phyloP scores from a whole-genome alignment of 1,139 yeast species.

The Meyerozyma athensensis region DNA sequence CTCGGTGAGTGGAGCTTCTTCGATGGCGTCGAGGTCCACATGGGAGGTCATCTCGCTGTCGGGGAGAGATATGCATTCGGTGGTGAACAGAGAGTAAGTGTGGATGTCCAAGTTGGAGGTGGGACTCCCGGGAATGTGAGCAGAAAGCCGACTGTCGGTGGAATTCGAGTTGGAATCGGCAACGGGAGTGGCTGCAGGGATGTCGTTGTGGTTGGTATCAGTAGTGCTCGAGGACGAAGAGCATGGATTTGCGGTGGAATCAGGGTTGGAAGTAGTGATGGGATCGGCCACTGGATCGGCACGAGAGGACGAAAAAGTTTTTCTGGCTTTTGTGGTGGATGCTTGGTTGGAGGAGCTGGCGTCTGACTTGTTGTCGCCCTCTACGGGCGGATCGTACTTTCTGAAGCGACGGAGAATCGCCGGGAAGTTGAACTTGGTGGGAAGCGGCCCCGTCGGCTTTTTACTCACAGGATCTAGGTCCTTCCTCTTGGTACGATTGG shows the following conservation, averaged over 20 bases:
- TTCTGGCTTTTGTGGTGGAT: no score
- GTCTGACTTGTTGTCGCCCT: no score
- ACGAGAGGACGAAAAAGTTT: no score
- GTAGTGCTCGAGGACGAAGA: no score
- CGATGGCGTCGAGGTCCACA: constrained; percentile 9
- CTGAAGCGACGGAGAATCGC: constrained; percentile 3
- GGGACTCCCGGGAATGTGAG: background rate
- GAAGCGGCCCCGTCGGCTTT: background rate
- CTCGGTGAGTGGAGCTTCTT: background rate
- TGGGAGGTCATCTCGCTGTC: constrained; percentile 39
- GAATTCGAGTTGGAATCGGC: background rate
- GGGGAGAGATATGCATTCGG: constrained; percentile 37
- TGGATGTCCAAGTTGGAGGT: constrained; percentile 2
- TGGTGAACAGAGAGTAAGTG: constrained; percentile 28
- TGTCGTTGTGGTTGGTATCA: background rate
- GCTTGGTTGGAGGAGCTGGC: no score
- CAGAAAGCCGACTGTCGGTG: background rate
- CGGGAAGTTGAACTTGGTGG: background rate
- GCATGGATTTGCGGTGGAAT: background rate
- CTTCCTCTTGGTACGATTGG: constrained; percentile 3
- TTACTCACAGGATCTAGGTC: constrained; percentile 1
- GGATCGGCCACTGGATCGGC: background rate
- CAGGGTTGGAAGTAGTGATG: background rate
- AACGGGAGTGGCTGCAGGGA: background rate
- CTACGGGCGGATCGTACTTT: background rate